These are phyloP conservation scores for Mortierella sp. DNA, from an alignment of 371 early-diverging fungal species.

Conservation along the genomic window DNA sequence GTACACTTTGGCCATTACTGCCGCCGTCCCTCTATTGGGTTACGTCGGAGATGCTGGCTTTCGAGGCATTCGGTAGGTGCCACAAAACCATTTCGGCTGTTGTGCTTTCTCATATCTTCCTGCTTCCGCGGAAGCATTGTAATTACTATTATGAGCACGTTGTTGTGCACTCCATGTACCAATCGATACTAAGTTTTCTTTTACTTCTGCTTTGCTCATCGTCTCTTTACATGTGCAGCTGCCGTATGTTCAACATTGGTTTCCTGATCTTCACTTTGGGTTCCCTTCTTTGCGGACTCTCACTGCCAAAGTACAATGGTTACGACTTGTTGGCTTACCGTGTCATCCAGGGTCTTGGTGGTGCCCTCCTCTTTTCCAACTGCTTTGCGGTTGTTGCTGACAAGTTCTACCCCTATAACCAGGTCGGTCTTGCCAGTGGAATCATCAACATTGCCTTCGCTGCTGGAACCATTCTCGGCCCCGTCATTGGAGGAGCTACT, in stretches of 20 bases:
- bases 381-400: conserved; percentile 56
- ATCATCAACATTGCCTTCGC: conserved; percentile 58
- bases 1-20: conserved; percentile 51
- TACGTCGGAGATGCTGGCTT: conserved; percentile 50
- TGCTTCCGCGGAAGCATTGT: background rate
- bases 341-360: conserved; percentile 54
- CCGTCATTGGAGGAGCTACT: conserved; percentile 52
- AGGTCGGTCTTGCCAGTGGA: conserved; percentile 52
- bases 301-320: conserved; percentile 43
- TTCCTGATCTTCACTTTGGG: conserved; percentile 54
- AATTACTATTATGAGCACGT: background rate
- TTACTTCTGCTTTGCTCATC: conserved; percentile 7
- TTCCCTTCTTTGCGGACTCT: conserved; percentile 46
- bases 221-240: conserved; percentile 22
- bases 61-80: conserved; percentile 45
- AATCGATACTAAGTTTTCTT: conserved; percentile 1
- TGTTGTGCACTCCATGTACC: background rate
- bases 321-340: conserved; percentile 49
- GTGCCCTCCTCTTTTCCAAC: conserved; percentile 51
- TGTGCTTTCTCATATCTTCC: background rate
- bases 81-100: background rate
- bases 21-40: conserved; percentile 41
- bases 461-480: conserved; percentile 52
- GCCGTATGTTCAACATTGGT: conserved; percentile 53
- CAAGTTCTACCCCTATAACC: conserved; percentile 55